Conservation (phyloP, 768 basidiomycete species). For the Serendipita vermifera region DNA sequence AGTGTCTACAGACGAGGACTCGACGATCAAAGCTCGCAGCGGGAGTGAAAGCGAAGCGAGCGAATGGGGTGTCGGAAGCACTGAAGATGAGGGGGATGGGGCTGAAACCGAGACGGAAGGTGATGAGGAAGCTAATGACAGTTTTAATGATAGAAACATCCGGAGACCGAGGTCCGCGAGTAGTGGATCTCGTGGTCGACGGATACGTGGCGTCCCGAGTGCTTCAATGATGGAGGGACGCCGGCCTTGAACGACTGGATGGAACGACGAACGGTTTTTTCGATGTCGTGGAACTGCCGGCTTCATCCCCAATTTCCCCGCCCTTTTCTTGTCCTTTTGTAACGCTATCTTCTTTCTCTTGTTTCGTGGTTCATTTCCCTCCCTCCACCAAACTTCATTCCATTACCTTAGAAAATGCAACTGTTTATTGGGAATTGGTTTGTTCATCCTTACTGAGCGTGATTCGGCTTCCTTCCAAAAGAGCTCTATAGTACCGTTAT, state of each 20-base stretch:
- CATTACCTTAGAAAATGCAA: too few species aligned
- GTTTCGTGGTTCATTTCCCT: too few species aligned
- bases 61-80: constrained; percentile 5
- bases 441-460: too few species aligned
- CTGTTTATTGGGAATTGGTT: too few species aligned
- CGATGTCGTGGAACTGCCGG: not conserved
- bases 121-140: not conserved
- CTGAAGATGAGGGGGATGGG: constrained; percentile 3
- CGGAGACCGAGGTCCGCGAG: not conserved
- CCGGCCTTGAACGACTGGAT: not conserved
- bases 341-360: too few species aligned
- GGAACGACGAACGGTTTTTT: not conserved
- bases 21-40: constrained; percentile 3
- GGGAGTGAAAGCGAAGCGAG: constrained; percentile 9
- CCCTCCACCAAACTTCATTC: too few species aligned
- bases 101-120: constrained; percentile 6
- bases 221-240: not conserved
- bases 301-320: too few species aligned
- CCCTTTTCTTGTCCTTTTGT: too few species aligned
- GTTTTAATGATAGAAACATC: constrained; percentile 2
- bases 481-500: too few species aligned
- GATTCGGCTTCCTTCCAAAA: too few species aligned
- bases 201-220: not conserved
- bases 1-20: constrained; percentile 8
- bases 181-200: constrained; percentile 3